These are phyloP conservation scores for Trifolium repens DNA, from an alignment of 306 rosid species.

Conservation along the genomic window DNA sequence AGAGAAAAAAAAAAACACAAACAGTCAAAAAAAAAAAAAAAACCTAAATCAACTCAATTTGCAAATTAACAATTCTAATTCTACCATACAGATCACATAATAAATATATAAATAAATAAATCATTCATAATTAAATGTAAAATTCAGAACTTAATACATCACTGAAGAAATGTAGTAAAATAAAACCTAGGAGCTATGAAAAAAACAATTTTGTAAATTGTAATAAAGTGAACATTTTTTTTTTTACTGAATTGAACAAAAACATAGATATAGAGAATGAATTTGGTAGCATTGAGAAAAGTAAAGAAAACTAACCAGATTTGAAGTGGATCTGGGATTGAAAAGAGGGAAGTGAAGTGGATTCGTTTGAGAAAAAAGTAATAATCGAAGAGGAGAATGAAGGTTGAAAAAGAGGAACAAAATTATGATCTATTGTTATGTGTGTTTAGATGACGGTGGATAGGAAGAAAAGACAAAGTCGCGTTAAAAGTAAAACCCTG, in stretches of 20 bases:
- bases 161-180: neutral
- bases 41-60: neutral
- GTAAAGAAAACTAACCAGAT: neutral
- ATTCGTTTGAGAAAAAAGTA: no score
- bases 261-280: no score
- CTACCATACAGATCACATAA: no score
- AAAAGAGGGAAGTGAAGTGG: neutral
- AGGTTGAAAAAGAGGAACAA: neutral
- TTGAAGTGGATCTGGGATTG: neutral
- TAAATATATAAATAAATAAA: no score
- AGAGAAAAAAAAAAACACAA: no score
- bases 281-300: neutral
- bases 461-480: no score
- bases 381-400: no score
- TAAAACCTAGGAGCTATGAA: neutral
- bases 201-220: neutral
- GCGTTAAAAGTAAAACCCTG: no score
- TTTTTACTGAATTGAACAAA: neutral
- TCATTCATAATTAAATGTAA: no score
- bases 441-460: neutral
- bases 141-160: no score
- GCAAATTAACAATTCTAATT: neutral
- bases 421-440: neutral
- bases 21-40: no score
- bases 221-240: neutral